These are phyloP conservation scores for Schoenoplectus triqueter DNA, from an alignment of 202 grass and related monocot species.

Conservation along the genomic window DNA sequence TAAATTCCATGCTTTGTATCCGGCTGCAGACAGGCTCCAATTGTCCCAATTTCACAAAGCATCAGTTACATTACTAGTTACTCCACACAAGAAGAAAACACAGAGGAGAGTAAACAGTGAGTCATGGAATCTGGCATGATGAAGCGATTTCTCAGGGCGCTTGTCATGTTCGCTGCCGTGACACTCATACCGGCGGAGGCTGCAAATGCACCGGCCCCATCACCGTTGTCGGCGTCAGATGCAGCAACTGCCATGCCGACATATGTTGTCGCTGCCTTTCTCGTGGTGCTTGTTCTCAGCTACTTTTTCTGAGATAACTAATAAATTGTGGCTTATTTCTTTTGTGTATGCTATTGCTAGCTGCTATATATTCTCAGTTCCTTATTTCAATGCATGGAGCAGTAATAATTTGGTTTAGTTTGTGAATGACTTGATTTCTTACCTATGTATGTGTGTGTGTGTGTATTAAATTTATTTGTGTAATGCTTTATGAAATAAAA, in stretches of 20 bases:
- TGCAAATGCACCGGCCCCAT: background rate
- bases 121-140: background rate
- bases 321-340: background rate
- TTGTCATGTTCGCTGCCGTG: background rate
- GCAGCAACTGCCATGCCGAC: background rate
- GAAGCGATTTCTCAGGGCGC: background rate
- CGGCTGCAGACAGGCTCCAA: background rate
- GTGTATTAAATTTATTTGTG: background rate
- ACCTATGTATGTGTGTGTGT: background rate
- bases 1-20: background rate
- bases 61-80: background rate
- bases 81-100: background rate
- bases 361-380: too few species aligned
- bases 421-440: background rate
- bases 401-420: background rate
- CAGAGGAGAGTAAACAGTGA: background rate
- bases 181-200: slow-evolving; percentile 16
- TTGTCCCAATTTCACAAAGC: slow-evolving; percentile 2
- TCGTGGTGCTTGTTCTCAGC: background rate
- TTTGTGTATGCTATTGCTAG: background rate
- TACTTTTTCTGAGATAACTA: slow-evolving; percentile 1
- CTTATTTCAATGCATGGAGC: background rate
- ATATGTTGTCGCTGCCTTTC: background rate
- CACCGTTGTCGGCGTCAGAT: background rate
- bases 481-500: background rate